Conservation (phyloP, 768 basidiomycete genomes). For the Suillus clintonianus region DNA sequence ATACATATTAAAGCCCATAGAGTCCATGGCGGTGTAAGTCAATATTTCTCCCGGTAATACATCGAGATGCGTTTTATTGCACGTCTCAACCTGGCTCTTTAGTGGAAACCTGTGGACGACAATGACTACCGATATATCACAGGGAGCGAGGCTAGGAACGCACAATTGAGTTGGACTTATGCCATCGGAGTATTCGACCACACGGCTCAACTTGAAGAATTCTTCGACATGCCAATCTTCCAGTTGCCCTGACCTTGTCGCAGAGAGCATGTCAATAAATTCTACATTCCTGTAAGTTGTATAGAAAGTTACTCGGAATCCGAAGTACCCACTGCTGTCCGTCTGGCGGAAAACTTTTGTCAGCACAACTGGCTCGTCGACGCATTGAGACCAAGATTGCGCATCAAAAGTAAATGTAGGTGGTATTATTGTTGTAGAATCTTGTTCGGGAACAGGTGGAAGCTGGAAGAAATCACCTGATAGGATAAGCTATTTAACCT, state of each 20-base stretch:
- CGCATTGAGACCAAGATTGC: slow-evolving; percentile 55
- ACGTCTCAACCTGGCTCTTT: slow-evolving; percentile 26
- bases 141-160: background rate
- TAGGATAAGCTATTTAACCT: slow-evolving; percentile 56
- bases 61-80: slow-evolving; percentile 22
- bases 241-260: slow-evolving; percentile 91
- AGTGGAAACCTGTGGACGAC: slow-evolving; percentile 23
- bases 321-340: slow-evolving; percentile 44
- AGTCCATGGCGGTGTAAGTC: slow-evolving; percentile 45
- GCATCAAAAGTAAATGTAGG: slow-evolving; percentile 71
- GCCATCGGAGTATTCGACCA: slow-evolving; percentile 74
- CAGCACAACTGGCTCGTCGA: slow-evolving; percentile 46
- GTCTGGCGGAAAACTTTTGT: slow-evolving; percentile 75
- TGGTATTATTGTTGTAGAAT: slow-evolving; percentile 51
- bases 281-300: slow-evolving; percentile 41
- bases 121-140: background rate
- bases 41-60: slow-evolving; percentile 27
- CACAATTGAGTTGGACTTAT: slow-evolving; percentile 90
- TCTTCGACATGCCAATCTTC: slow-evolving; percentile 60
- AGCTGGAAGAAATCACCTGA: slow-evolving; percentile 84
- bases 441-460: slow-evolving; percentile 61
- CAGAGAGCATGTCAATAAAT: slow-evolving; percentile 95
- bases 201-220: slow-evolving; percentile 67
- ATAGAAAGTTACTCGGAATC: background rate
- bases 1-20: slow-evolving; percentile 43